A percentile compares a stretch with the other conserved stretches of the same genome.
phyloP scores from a whole-genome alignment of 2,329 filamentous ascomycete genomes.

The Laburnicola sp. region DNA sequence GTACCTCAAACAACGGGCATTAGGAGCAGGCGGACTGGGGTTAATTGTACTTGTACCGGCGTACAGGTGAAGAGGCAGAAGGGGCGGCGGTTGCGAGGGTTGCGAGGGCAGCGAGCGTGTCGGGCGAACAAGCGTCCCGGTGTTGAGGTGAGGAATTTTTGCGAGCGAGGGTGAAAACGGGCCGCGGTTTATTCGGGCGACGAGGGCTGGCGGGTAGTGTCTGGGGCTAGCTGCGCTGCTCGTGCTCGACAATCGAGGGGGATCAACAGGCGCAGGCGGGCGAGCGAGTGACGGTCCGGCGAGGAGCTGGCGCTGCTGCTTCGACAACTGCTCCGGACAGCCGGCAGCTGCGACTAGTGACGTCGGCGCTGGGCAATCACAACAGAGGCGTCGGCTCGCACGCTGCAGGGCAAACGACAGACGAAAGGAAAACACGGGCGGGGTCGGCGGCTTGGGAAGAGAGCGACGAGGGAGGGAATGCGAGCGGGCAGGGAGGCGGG shows the following conservation, averaged over 20 bases:
- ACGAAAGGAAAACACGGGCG: slow-evolving; percentile 22
- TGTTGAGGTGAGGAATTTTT: slow-evolving; percentile 22
- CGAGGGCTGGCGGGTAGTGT: slow-evolving; percentile 2
- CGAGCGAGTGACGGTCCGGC: slow-evolving; percentile 34
- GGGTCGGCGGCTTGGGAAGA: slow-evolving; percentile 29
- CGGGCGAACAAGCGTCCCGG: slow-evolving; percentile 29
- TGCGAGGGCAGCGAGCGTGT: slow-evolving; percentile 17
- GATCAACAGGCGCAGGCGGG: slow-evolving; percentile 8
- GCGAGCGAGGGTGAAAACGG: slow-evolving; percentile 18
- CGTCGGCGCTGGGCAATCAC: slow-evolving; percentile 23
- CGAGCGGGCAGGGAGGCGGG: slow-evolving; percentile 32
- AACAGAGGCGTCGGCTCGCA: slow-evolving; percentile 16
- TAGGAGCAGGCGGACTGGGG: slow-evolving; percentile 34
- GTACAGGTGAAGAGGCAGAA: slow-evolving; percentile 12
- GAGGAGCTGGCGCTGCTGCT: slow-evolving; percentile 30
- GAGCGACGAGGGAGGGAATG: slow-evolving; percentile 38
- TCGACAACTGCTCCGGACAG: slow-evolving; percentile 33
- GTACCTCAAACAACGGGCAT: slow-evolving; percentile 49
- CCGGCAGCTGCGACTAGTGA: slow-evolving; percentile 29
- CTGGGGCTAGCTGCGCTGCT: slow-evolving; percentile 8
- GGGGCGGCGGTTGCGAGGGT: slow-evolving; percentile 10
- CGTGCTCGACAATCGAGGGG: slow-evolving; percentile 22
- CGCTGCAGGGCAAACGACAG: slow-evolving; percentile 36
- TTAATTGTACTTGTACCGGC: slow-evolving; percentile 26
- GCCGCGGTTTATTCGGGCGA: slow-evolving; percentile 18